Base-by-base conservation (phyloP, 2,329 filamentous ascomycete species). In the Conoideocrella luteorostrata region DNA sequence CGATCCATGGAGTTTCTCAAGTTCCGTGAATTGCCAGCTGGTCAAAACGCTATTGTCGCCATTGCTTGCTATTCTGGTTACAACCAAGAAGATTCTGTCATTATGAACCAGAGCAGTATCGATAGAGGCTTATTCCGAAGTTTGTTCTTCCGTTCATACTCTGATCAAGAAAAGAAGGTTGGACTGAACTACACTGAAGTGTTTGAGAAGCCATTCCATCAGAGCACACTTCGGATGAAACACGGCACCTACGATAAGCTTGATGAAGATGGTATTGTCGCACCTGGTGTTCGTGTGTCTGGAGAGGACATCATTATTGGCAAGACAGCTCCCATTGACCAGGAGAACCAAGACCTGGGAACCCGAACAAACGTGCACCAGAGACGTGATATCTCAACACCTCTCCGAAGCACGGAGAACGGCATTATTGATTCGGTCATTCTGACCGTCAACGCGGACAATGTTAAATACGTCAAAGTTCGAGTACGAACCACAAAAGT, bases 31-130 rank as follows among this genome's bases (percentile, higher is more conserved):
- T 73, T 98, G 47, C 93, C 93, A 15, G 93, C 93, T 13, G 93
- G 93, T 3, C 93, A 98, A 64, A 98, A 98, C 59, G 93, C 93
- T 17, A 98, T 98, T 56, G 93, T 98, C 11, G 94, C 93, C 32
- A 98, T 98, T 67, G 83, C 89, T 47, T 94, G 87, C 64, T 98
- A 98, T 69, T 95, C 90, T 43, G 93, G 93, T 47, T 98, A 98
- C 74, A 98, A 98, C 67, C 94, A 98, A 65, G 93, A 98, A 88
- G 93, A 98, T 81, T 98, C 93, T 53, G 91, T 98, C 54, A 95
- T 98, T 58, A 97, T 98, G 93, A 98, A 98, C 66, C 93, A 98
- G 71, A 96, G 89, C 70, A 95, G 89, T 66, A 97, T 98, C 58
- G 93, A 98, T 65, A 86, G 93, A 59, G 93, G 93, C 50, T 75